A percentile compares a stretch with the other conserved stretches of the same genome.
These are phyloP conservation scores for Clonostachys solani DNA, from an alignment of 2,329 filamentous ascomycete genomes.

Conservation along the genomic window DNA sequence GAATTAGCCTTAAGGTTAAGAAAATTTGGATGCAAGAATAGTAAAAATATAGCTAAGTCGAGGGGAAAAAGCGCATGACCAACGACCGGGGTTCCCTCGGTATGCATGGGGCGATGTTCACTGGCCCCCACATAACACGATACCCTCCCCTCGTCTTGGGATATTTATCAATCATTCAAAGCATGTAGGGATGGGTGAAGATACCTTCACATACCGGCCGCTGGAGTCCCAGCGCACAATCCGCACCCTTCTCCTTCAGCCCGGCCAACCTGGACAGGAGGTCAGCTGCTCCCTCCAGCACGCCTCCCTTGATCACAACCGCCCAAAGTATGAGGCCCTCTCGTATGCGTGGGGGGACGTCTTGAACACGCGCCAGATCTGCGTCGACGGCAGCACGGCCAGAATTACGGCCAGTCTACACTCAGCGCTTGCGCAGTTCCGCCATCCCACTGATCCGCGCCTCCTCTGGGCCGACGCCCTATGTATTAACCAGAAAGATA, in stretches of 20 bases:
- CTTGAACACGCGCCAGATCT: background rate
- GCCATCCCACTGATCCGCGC: constrained; percentile 9
- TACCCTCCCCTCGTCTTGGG: no score
- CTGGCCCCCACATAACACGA: no score
- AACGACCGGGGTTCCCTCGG: no score
- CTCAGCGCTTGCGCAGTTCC: constrained; percentile 18
- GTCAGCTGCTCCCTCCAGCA: background rate
- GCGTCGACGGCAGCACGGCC: background rate
- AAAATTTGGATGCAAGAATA: no score
- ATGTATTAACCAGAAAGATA: constrained; percentile 7
- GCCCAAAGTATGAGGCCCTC: background rate
- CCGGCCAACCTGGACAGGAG: background rate
- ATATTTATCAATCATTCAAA: no score
- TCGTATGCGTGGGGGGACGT: constrained; percentile 1
- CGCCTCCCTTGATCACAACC: background rate
- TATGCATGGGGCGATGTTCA: no score
- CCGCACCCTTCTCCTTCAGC: background rate
- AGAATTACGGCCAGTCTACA: background rate
- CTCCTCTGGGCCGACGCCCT: constrained; percentile 8
- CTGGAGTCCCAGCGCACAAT: background rate
- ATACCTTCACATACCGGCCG: background rate
- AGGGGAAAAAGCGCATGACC: no score
- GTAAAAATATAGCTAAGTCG: no score
- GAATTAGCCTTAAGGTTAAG: no score
- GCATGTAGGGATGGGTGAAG: background rate